These are phyloP conservation scores for Piper longum DNA, from an alignment of 164 flowering plant genomes.

Conservation along the genomic window DNA sequence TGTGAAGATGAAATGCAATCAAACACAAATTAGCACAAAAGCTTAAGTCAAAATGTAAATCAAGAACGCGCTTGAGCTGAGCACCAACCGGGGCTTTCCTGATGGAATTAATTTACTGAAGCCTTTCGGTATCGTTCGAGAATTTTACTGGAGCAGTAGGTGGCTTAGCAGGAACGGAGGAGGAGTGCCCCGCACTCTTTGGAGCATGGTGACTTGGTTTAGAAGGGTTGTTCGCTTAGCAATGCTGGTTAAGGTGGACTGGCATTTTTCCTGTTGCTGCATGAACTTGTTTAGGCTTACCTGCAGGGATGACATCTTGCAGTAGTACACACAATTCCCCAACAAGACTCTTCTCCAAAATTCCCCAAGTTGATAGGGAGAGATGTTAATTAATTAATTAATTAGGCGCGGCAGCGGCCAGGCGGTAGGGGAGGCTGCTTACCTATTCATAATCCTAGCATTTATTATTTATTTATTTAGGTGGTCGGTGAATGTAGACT, in stretches of 20 bases:
- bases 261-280: neutral
- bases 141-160: constrained; percentile 26
- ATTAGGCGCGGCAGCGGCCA: too few relatives aligned
- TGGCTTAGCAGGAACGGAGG: constrained; percentile 15
- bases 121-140: constrained; percentile 26
- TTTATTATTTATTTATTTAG: too few relatives aligned
- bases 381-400: too few relatives aligned
- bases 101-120: constrained; percentile 39
- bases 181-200: constrained; percentile 9
- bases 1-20: too few relatives aligned
- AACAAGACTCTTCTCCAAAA: too few relatives aligned
- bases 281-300: neutral
- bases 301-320: neutral
- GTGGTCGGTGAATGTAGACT: too few relatives aligned
- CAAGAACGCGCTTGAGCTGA: constrained; percentile 62
- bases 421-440: too few relatives aligned
- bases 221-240: constrained; percentile 22
- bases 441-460: too few relatives aligned
- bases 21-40: too few relatives aligned
- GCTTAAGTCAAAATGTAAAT: constrained; percentile 38
- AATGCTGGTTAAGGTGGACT: neutral
- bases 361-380: too few relatives aligned
- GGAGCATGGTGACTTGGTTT: too few relatives aligned
- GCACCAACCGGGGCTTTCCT: constrained; percentile 54
- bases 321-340: too few relatives aligned